Evolutionary conservation across 2,329 filamentous ascomycete species (phyloP).

Genomic region (Blastomyces gilchristii): DNA sequence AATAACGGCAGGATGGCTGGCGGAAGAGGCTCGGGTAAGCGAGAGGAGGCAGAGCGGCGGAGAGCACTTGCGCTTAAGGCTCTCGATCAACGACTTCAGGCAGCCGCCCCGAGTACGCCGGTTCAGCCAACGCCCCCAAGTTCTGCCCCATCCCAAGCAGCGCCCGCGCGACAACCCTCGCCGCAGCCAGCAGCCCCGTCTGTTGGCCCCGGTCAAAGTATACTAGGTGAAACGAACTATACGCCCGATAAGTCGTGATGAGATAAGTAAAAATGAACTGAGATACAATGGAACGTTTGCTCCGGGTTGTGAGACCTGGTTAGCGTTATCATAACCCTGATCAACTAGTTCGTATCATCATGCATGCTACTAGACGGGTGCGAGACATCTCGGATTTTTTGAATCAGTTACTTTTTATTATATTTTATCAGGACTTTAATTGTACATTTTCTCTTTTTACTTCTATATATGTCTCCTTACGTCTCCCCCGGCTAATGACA

Average conservation of each 20-base stretch:
- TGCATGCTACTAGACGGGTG: background rate
- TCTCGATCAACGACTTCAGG: constrained; percentile 80
- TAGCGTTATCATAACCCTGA: background rate
- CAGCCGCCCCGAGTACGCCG: constrained; percentile 54
- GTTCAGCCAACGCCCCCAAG: constrained; percentile 26
- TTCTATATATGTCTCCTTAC: background rate
- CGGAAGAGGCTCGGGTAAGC: constrained; percentile 50
- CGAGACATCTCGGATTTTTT: background rate
- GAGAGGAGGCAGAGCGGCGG: constrained; percentile 84
- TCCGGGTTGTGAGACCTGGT: background rate
- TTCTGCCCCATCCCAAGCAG: constrained; percentile 30
- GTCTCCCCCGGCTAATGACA: background rate
- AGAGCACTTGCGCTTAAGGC: constrained; percentile 83
- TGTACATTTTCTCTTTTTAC: background rate
- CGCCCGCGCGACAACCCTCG: constrained; percentile 27
- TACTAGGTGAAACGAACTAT: constrained; percentile 62
- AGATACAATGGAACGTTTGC: background rate
- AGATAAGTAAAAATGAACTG: background rate
- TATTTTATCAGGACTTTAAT: background rate
- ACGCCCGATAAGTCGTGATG: constrained; percentile 48
- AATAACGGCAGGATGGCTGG: constrained; percentile 38
- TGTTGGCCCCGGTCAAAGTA: constrained; percentile 44
- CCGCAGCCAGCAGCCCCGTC: constrained; percentile 45
- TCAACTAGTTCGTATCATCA: background rate
- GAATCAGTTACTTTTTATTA: background rate